phyloP scores from a whole-genome alignment of 495 filamentous ascomycete genomes.

The Penicillium daleae region DNA sequence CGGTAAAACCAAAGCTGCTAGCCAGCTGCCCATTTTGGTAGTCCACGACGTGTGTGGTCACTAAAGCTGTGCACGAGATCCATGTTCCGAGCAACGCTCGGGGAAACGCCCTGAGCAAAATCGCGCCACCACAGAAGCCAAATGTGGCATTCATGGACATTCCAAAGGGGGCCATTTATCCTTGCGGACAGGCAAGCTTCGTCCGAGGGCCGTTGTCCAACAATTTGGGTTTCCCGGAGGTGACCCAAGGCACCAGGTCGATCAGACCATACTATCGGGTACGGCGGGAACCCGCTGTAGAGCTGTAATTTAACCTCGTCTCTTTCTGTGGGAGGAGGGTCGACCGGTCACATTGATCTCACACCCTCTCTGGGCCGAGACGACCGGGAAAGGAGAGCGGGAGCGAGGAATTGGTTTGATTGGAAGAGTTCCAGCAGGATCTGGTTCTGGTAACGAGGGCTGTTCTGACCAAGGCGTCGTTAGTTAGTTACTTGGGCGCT shows the following conservation, averaged over 20 bases:
- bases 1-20: neutral
- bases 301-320: slow-evolving; percentile 24
- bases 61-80: neutral
- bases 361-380: neutral
- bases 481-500: neutral
- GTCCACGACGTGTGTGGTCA: slow-evolving; percentile 1
- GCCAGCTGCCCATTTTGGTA: slow-evolving; percentile 2
- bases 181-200: neutral
- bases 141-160: neutral
- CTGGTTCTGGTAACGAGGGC: neutral
- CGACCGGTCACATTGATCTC: neutral
- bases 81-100: neutral
- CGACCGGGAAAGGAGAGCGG: neutral
- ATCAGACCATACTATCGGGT: slow-evolving; percentile 31
- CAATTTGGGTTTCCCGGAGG: slow-evolving; percentile 7
- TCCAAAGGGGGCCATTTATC: neutral
- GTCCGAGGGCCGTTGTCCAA: neutral
- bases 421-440: neutral
- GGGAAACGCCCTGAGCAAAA: neutral
- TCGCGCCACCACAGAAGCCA: neutral
- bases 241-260: slow-evolving; percentile 27
- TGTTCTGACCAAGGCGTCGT: neutral
- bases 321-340: neutral
- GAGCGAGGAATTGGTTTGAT: neutral
- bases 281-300: slow-evolving; percentile 25